Evolutionary conservation across 148 eudicot genomes (phyloP).

Genomic region (Silene uniflora): DNA sequence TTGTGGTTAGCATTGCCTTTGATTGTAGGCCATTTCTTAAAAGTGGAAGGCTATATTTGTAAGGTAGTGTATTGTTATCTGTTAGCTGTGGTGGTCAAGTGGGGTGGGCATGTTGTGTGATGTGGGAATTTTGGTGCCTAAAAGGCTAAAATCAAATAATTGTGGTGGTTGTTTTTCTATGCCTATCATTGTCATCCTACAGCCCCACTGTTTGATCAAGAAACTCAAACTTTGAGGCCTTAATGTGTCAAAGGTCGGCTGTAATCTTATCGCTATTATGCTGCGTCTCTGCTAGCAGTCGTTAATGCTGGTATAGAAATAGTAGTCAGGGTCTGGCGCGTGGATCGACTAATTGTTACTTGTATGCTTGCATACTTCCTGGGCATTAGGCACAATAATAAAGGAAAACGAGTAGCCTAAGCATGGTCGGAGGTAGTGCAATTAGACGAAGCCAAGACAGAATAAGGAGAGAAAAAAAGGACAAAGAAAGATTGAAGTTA

Average conservation of each 20-base stretch:
- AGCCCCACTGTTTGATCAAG: conserved; percentile 84
- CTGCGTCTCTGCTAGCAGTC: conserved; percentile 30
- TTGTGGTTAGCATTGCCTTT: background rate
- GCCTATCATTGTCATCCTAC: conserved; percentile 38
- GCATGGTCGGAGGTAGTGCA: too few species aligned
- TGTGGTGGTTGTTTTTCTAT: background rate
- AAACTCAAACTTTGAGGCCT: conserved; percentile 73
- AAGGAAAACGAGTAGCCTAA: too few species aligned
- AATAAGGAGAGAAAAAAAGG: too few species aligned
- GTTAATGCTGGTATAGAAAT: too few species aligned
- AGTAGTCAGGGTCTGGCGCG: too few species aligned
- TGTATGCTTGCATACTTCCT: too few species aligned
- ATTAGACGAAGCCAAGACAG: too few species aligned
- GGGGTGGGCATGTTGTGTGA: conserved; percentile 8
- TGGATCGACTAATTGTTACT: too few species aligned
- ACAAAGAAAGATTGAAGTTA: too few species aligned
- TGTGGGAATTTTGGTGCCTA: background rate
- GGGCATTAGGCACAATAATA: too few species aligned
- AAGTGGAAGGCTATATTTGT: background rate
- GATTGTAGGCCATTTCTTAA: background rate
- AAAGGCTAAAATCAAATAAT: background rate
- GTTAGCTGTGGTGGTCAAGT: conserved; percentile 7
- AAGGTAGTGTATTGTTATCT: background rate
- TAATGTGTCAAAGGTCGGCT: conserved; percentile 66
- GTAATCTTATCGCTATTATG: too few species aligned